Conservation (phyloP, 306 rosid species). For the Citrullus colocynthis region DNA sequence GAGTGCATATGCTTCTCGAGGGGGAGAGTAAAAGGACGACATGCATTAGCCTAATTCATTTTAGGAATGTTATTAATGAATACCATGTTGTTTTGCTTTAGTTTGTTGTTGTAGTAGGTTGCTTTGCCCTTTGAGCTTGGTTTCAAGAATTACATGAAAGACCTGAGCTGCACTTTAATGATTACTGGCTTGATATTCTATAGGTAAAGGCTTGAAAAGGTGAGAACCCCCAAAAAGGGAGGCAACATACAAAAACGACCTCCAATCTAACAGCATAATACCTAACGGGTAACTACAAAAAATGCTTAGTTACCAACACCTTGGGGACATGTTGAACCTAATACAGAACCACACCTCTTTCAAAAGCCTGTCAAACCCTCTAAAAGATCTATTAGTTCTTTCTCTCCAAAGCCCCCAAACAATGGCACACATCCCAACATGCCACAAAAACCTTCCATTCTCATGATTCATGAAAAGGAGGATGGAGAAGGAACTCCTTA, state of each 20-base stretch:
- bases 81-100: neutral
- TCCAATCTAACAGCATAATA: neutral
- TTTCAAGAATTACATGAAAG: conserved; percentile 14
- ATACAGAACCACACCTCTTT: neutral
- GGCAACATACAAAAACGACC: neutral
- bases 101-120: neutral
- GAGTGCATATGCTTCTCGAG: neutral
- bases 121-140: conserved; percentile 20
- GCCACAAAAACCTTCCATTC: neutral
- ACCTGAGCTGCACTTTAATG: conserved; percentile 19
- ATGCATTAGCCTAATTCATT: neutral
- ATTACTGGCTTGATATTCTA: conserved; percentile 18
- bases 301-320: neutral
- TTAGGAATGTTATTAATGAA: neutral
- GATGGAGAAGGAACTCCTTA: neutral
- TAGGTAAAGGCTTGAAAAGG: conserved; percentile 45
- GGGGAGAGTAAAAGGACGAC: neutral
- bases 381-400: neutral
- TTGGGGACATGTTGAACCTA: neutral
- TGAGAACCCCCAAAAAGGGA: neutral
- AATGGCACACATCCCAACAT: neutral
- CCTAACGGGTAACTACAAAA: neutral
- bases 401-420: neutral
- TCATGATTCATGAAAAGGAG: neutral
- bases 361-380: neutral